These are phyloP conservation scores for Epichloe coenophiala DNA, from an alignment of 2,329 filamentous ascomycete species.

Conservation along the genomic window DNA sequence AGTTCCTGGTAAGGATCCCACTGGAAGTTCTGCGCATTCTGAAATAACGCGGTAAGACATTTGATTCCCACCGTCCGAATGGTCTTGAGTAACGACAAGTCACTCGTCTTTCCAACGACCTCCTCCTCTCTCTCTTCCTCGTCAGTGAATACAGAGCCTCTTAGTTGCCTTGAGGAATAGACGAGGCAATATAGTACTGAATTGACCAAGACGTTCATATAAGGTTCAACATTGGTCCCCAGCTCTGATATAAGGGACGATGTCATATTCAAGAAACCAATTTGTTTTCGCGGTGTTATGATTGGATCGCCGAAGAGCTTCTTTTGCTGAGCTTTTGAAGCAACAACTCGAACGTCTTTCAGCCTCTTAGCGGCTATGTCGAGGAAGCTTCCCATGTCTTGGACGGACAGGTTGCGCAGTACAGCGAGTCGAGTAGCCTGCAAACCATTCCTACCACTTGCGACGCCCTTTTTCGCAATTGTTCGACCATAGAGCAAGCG, in stretches of 20 bases:
- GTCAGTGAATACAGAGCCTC: constrained; percentile 21
- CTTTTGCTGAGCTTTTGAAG: constrained; percentile 32
- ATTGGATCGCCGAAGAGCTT: constrained; percentile 43
- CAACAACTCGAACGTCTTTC: constrained; percentile 43
- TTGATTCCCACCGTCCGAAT: constrained; percentile 65
- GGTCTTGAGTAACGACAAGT: constrained; percentile 47
- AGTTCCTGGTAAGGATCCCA: constrained; percentile 59
- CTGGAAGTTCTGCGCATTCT: constrained; percentile 53
- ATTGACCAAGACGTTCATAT: constrained; percentile 56
- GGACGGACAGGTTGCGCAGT: constrained; percentile 59
- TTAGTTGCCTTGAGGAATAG: constrained; percentile 48
- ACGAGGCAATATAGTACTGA: constrained; percentile 73
- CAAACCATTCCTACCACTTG: constrained; percentile 67
- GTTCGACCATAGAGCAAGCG: constrained; percentile 80
- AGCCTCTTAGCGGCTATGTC: constrained; percentile 67
- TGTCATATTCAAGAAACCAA: constrained; percentile 86
- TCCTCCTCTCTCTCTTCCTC: constrained; percentile 23
- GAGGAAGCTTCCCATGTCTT: constrained; percentile 70
- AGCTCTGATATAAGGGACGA: constrained; percentile 76
- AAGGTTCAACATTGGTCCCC: constrained; percentile 57
- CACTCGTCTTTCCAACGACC: constrained; percentile 30
- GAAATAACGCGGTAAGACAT: constrained; percentile 67
- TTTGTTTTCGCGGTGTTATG: constrained; percentile 61
- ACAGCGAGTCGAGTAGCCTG: constrained; percentile 70
- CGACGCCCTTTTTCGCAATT: constrained; percentile 65